A percentile compares a stretch with the other conserved stretches of the same genome.
Conservation (phyloP, 2,329 filamentous ascomycete species). For the Lomentospora prolificans region DNA sequence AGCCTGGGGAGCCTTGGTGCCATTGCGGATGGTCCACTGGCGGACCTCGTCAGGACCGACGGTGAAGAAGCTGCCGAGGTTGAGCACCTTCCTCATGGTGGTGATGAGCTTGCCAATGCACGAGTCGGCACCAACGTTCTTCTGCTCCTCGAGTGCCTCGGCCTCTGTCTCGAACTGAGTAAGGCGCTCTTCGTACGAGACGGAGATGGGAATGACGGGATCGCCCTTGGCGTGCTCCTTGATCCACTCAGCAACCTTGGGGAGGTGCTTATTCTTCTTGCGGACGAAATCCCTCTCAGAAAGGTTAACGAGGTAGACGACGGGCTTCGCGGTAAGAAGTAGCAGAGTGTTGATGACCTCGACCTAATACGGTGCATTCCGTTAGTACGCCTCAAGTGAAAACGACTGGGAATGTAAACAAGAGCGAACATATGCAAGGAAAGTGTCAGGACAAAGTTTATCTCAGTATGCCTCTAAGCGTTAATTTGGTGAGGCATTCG, state of each 20-base stretch:
- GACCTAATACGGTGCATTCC: conserved; percentile 48
- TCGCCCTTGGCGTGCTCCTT: conserved; percentile 82
- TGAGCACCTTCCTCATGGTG: conserved; percentile 85
- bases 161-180: conserved; percentile 69
- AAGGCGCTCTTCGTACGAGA: conserved; percentile 86
- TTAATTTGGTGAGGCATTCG: conserved; percentile 72
- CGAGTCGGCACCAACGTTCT: conserved; percentile 77
- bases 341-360: conserved; percentile 96
- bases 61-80: conserved; percentile 95
- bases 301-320: conserved; percentile 93
- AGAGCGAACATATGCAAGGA: conserved; percentile 7
- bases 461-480: conserved; percentile 78
- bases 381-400: conserved; percentile 2
- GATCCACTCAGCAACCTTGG: conserved; percentile 90
- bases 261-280: conserved; percentile 99
- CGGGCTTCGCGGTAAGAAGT: conserved; percentile 90
- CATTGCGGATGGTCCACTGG: conserved; percentile 95
- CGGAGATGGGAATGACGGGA: conserved; percentile 86
- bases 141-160: conserved; percentile 75
- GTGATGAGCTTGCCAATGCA: conserved; percentile 83
- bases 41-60: conserved; percentile 90
- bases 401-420: not conserved
- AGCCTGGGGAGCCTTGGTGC: conserved; percentile 93
- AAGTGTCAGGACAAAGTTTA: conserved; percentile 61
- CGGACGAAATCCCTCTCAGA: conserved; percentile 95